phyloP scores from a whole-genome alignment of 1,284 basidiomycete species.

The Fomitopsis schrenkii region DNA sequence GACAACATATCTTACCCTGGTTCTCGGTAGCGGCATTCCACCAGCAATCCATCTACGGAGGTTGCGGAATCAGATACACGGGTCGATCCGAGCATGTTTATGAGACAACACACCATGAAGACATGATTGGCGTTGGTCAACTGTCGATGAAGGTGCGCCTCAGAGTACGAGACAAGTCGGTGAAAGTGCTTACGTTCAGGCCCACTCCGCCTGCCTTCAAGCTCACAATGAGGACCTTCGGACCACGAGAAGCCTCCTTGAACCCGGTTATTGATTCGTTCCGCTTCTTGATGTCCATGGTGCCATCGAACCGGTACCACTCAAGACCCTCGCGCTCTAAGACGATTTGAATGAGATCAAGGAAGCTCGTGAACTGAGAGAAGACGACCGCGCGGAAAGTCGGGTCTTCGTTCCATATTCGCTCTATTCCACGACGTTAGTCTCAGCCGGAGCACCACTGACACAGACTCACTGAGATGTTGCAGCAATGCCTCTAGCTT shows the following conservation, averaged over 20 bases:
- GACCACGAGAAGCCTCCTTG: slow-evolving; percentile 59
- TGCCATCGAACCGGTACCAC: slow-evolving; percentile 89
- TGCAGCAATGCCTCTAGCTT: slow-evolving; percentile 76
- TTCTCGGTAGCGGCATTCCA: slow-evolving; percentile 91
- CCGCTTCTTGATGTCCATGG: slow-evolving; percentile 86
- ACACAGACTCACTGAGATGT: slow-evolving; percentile 51
- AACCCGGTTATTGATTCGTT: slow-evolving; percentile 75
- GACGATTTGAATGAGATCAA: slow-evolving; percentile 78
- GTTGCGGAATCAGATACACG: neutral
- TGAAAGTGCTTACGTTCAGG: slow-evolving; percentile 55
- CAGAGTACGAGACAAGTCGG: neutral
- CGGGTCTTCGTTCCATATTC: slow-evolving; percentile 67
- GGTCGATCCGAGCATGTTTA: slow-evolving; percentile 2
- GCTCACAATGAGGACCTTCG: slow-evolving; percentile 84
- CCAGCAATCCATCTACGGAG: slow-evolving; percentile 86
- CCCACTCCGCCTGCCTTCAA: slow-evolving; percentile 95
- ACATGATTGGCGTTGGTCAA: slow-evolving; percentile 78
- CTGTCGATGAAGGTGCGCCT: slow-evolving; percentile 29
- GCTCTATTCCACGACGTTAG: slow-evolving; percentile 34
- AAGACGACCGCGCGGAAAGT: slow-evolving; percentile 85
- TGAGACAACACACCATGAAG: slow-evolving; percentile 65
- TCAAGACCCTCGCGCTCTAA: slow-evolving; percentile 72
- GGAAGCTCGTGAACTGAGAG: slow-evolving; percentile 82
- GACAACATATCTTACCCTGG: slow-evolving; percentile 58
- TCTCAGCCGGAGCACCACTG: neutral